phyloP scores from a whole-genome alignment of 2,329 filamentous ascomycete species.

The Sporothrix protearum region DNA sequence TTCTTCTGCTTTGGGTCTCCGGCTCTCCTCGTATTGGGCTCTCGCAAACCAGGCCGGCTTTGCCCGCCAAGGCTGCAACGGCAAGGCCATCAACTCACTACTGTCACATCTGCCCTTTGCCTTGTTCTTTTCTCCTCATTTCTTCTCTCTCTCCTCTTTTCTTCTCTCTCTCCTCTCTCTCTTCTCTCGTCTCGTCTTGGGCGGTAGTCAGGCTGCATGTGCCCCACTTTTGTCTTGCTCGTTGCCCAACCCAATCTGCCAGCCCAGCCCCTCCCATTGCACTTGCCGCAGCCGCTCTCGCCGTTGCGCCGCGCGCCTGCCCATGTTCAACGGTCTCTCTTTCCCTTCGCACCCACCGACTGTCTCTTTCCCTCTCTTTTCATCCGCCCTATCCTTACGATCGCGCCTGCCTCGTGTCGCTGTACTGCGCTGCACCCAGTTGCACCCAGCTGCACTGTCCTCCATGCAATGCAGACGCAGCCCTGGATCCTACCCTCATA shows the following conservation, averaged over 20 bases:
- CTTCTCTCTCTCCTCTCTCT: neutral
- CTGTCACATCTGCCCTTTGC: neutral
- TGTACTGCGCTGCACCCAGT: neutral
- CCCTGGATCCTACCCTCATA: neutral
- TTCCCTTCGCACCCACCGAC: neutral
- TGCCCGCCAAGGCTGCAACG: neutral
- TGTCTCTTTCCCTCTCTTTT: neutral
- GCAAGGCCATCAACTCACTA: neutral
- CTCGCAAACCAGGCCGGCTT: neutral
- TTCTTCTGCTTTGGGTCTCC: neutral
- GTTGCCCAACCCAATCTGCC: neutral
- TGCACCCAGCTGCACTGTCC: neutral
- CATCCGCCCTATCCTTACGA: neutral
- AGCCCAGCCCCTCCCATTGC: neutral
- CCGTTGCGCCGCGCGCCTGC: neutral
- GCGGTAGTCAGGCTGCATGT: constrained; percentile 6
- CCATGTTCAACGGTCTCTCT: neutral
- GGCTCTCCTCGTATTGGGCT: neutral
- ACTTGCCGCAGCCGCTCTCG: neutral
- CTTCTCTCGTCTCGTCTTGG: neutral
- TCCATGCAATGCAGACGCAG: constrained; percentile 7
- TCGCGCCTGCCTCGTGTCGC: constrained; percentile 2
- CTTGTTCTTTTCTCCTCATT: too few relatives aligned
- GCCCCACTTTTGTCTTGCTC: constrained; percentile 5
- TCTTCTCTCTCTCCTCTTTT: neutral